Base-by-base conservation (phyloP, 139 green algal species). In the Picochlorum sp. region DNA sequence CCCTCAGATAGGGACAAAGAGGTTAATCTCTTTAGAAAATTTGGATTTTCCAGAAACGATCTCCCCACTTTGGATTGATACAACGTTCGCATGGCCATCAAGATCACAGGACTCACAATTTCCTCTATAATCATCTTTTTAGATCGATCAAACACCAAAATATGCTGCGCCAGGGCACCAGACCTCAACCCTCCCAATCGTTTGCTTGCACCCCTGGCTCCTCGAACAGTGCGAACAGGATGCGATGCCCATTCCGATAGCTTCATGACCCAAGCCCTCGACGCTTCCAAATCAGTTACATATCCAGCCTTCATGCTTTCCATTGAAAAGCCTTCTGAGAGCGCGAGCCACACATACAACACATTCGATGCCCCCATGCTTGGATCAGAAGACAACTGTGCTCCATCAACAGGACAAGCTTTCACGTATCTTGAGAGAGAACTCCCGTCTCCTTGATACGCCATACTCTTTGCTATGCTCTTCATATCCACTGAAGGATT, bases 211-310 rank as follows among this genome's bases (percentile, higher is more conserved):
- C 68, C 45, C n/a, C 60, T 49, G 1, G 37, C 50, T 0, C n/a
- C 30, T 47, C 49, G 49, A 44, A 31, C 34, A 26, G 45, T 60
- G 8, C 28, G 41, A 41, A 81, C 58, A 16, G 66, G 62, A 41
- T 81, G 74, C 9, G 67, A 72, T 10, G 52, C 68, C 76, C 73
- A 83, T 66, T 83, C 76, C 49, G 44, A 75, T 52, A 82, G 52
- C 38, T 59, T 69, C 8, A 83, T 57, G 60, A 82, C 71, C 76
- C 76, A 83, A 14, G 68, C 45, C 23, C 63, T 68, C n/a, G 50
- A 54, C 13, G 62, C 76, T 37, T 82, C 66, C 31, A 67, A 23
- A 14, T 70, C 66, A 3, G 75, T 81, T 37, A 60, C 67, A 67
- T 76, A 81, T 11, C 75, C 75, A 13, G 60, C 66, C 61, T 81